Base-by-base conservation (phyloP, 805 yeast genomes). In the Candida maris region DNA sequence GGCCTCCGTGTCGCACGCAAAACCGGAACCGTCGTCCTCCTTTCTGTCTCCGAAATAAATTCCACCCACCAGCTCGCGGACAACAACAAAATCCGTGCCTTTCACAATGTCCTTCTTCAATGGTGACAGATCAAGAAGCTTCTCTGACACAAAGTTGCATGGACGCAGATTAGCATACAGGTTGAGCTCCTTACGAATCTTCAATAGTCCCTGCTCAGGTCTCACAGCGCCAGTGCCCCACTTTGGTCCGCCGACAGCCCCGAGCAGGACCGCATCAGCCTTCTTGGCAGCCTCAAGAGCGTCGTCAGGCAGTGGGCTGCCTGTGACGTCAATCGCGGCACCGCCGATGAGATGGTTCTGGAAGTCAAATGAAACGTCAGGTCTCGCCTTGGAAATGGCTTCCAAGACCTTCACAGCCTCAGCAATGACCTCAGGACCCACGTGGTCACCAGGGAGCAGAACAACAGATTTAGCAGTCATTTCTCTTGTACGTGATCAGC, bases 201-300 rank as follows among this genome's bases (percentile, higher is more conserved):
- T 77, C 48, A 93, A 74, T 49, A 93, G 74, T 42, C 98, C 98
- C 67, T 87, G 97, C 64, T 93, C 98, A 35, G 98, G 98, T 68
- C 98, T 81, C 31, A 91, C 97, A 9, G 73, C 57, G 34, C 97
- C 97, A 19, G 97, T 85, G 24, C 97, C 97, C 98, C 98, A 93
- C 67, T 93, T 93, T 44, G 98, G 98, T 22, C 98, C 98, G 46
- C 98, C 98, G 22, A 93, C 98, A 6, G 98, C 96, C 49, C 98
- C 98, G 39, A 93, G 72, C 48, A 93, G 69, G n/a, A 93, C 95
- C 18, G 97, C 98, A 59, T 91, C 94, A 1, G 97, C 82, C 30
- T 68, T 67, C 64, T 86, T 88, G 24, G 97, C 75, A 7, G 95
- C 88, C 30, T 68, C 84, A 32, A 93, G 71, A 3, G 96, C 75